Conservation (phyloP, 495 filamentous ascomycete genomes). For the Hypoxylon trugodes region DNA sequence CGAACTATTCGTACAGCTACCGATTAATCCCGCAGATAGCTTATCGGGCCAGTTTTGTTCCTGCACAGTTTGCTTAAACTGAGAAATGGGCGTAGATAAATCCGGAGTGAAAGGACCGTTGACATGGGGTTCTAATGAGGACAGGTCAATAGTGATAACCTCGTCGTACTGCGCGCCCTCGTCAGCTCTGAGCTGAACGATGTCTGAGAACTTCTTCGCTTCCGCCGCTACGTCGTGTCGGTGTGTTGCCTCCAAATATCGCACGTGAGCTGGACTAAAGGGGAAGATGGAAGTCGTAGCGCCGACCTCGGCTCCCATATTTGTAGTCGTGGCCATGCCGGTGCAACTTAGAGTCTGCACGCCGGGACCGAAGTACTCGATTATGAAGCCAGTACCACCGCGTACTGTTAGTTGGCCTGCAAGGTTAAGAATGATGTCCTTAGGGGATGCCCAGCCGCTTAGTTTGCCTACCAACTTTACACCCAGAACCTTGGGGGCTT, state of each 20-base stretch:
- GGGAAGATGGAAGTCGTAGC: slow-evolving; percentile 94
- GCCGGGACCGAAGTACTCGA: slow-evolving; percentile 91
- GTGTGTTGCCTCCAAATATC: slow-evolving; percentile 85
- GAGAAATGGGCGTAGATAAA: slow-evolving; percentile 87
- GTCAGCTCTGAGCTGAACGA: slow-evolving; percentile 68
- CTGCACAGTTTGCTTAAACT: slow-evolving; percentile 83
- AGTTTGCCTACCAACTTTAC: slow-evolving; percentile 86
- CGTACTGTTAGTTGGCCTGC: slow-evolving; percentile 92
- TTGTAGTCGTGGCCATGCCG: slow-evolving; percentile 90
- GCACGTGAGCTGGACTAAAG: slow-evolving; percentile 56
- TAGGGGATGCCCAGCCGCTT: slow-evolving; percentile 89
- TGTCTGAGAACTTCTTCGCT: slow-evolving; percentile 60
- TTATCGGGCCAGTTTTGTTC: slow-evolving; percentile 89
- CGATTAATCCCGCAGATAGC: slow-evolving; percentile 91
- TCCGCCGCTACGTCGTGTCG: slow-evolving; percentile 74
- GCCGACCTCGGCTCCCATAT: slow-evolving; percentile 91
- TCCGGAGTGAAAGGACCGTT: slow-evolving; percentile 98
- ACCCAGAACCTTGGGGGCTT: slow-evolving; percentile 89
- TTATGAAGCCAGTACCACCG: slow-evolving; percentile 91
- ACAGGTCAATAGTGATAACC: slow-evolving; percentile 90
- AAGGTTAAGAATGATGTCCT: slow-evolving; percentile 91
- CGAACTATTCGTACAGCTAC: slow-evolving; percentile 97
- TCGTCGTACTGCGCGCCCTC: slow-evolving; percentile 86
- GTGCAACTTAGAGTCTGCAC: slow-evolving; percentile 89
- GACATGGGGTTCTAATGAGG: slow-evolving; percentile 91